phyloP scores from a whole-genome alignment of 805 yeast species.

The Candida fluviatilis region DNA sequence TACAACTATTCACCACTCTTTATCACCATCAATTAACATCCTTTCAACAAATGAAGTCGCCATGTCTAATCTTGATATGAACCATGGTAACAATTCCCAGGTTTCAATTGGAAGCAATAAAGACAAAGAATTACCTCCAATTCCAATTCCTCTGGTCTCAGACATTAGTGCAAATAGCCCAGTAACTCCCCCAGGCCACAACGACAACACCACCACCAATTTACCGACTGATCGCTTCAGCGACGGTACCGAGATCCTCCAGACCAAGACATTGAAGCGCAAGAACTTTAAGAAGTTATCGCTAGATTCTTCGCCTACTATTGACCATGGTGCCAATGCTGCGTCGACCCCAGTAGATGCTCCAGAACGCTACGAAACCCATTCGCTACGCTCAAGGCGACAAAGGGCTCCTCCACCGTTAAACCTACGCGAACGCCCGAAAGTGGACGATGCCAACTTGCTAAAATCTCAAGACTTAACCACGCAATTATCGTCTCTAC shows the following conservation, averaged over 20 bases:
- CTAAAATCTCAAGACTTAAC: background rate
- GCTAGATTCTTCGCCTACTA: slow-evolving; percentile 12
- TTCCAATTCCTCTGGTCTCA: slow-evolving; percentile 29
- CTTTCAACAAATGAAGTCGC: slow-evolving; percentile 1
- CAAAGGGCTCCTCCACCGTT: slow-evolving; percentile 30
- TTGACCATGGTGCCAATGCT: background rate
- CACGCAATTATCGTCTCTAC: background rate
- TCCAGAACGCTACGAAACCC: slow-evolving; percentile 6
- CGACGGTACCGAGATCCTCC: slow-evolving; percentile 20
- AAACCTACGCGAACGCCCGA: slow-evolving; percentile 12
- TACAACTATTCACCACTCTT: too few relatives aligned
- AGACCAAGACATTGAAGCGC: slow-evolving; percentile 33
- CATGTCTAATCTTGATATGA: slow-evolving; percentile 13
- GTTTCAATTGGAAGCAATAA: slow-evolving; percentile 19
- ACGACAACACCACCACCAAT: slow-evolving; percentile 1
- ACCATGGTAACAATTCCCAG: slow-evolving; percentile 14
- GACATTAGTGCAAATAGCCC: slow-evolving; percentile 6
- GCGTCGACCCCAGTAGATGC: background rate
- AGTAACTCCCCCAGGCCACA: background rate
- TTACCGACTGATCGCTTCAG: background rate
- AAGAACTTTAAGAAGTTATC: slow-evolving; percentile 38
- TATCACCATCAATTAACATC: too few relatives aligned
- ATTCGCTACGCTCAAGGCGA: slow-evolving; percentile 16
- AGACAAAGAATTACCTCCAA: slow-evolving; percentile 37
- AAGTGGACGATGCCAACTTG: too few relatives aligned